These are phyloP conservation scores for Dioszegia aurantiaca DNA, from an alignment of 768 basidiomycete species.

Conservation along the genomic window DNA sequence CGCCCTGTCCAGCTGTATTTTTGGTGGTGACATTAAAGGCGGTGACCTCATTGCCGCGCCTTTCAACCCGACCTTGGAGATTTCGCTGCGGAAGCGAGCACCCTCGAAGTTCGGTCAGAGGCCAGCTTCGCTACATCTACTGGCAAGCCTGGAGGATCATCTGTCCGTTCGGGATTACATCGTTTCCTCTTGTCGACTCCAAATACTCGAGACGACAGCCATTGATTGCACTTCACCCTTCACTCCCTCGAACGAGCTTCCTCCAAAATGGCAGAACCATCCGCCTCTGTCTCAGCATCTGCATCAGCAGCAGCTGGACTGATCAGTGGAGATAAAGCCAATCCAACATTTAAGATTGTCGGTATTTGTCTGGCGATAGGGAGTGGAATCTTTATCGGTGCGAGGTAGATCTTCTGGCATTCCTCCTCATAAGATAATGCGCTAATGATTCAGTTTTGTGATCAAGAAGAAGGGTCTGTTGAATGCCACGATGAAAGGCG, in stretches of 20 bases:
- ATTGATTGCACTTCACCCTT: background rate
- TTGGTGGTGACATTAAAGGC: background rate
- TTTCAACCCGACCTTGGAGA: background rate
- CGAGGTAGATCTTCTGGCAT: slow-evolving; percentile 25
- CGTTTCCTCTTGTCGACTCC: too few relatives aligned
- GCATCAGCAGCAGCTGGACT: slow-evolving; percentile 34
- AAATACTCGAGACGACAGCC: too few relatives aligned
- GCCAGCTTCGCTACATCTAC: too few relatives aligned
- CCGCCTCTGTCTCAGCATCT: slow-evolving; percentile 17
- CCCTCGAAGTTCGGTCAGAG: too few relatives aligned
- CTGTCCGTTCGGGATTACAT: too few relatives aligned
- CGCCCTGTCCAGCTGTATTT: too few relatives aligned
- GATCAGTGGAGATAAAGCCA: slow-evolving; percentile 19
- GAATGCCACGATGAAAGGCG: slow-evolving; percentile 53
- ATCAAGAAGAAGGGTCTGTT: slow-evolving; percentile 96
- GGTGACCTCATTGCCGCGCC: background rate
- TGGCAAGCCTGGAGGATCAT: too few relatives aligned
- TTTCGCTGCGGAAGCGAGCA: background rate
- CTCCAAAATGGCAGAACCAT: background rate
- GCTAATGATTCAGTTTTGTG: slow-evolving; percentile 64
- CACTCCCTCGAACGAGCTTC: background rate
- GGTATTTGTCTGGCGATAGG: slow-evolving; percentile 54
- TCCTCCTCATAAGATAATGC: too few relatives aligned
- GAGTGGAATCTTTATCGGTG: slow-evolving; percentile 83
- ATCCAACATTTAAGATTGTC: slow-evolving; percentile 53